Evolutionary conservation across 2,329 filamentous ascomycete species (phyloP), one percentile per base, ranked within the genome.

Genomic region (Emergomyces pasteurianus): DNA sequence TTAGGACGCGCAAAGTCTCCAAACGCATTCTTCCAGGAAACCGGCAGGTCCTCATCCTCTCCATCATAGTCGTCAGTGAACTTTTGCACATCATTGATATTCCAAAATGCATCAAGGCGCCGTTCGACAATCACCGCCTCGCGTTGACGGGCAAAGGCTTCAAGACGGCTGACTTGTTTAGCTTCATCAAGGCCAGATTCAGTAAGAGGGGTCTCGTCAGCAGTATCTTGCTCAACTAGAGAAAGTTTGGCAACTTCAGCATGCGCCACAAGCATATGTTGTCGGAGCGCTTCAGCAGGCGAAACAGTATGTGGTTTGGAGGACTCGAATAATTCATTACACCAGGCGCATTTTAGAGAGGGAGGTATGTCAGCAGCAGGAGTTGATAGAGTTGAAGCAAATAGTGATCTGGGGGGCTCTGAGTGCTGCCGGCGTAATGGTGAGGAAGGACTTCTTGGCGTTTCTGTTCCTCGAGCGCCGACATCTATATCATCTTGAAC

Each of bases 371-470:
- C 58, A 40, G 28, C 42, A 43, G 52, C 43, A 3, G 58, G 69
- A 16, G 73, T 72, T 21, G 68, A 67, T 59, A 72, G 69, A 43
- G 71, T 71, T 42, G 73, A 73, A 26, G 67, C 71, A 63, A 71
- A 72, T 21, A 65, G 69, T 46, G 69, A 65, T 54, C 69, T 69
- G 56, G 71, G 64, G 57, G 71, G 72, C 58, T 75, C 73, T 63
- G 73, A 75, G 62, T 73, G 73, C 66, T 73, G 72, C 66, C 73
- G 72, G 65, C 68, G 70, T 60, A 72, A 63, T 18, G 71, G 68
- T 55, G 72, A 74, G 62, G 57, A 58, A n/a, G 58, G 47, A 4
- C 47, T 43, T n/a, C 34, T 34, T n/a, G 49, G 58, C 26, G 46
- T 42, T 28, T 43, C 49, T 12, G 58, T 46, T 10, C 71, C 73